phyloP scores from a whole-genome alignment of 2,329 filamentous ascomycete species.

The Macroventuria anomochaeta region DNA sequence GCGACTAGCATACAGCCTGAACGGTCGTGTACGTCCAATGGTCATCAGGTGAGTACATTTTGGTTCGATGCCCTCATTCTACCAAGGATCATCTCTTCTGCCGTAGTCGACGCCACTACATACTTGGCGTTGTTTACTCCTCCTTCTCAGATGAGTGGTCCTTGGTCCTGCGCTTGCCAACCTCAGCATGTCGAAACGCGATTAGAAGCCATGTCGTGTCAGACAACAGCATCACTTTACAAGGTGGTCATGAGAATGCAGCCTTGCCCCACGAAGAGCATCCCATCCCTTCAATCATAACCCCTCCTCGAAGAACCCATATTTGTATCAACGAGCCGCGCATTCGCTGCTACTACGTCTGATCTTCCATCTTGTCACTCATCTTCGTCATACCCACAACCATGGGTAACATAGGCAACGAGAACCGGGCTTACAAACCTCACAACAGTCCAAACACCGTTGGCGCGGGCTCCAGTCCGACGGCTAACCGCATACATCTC shows the following conservation, averaged over 20 bases:
- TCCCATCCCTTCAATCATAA: background rate
- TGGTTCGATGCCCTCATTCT: background rate
- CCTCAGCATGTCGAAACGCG: background rate
- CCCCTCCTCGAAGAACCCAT: background rate
- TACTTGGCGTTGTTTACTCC: constrained; percentile 8
- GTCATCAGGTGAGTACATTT: constrained; percentile 10
- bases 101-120: constrained; percentile 6
- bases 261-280: background rate
- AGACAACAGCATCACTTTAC: background rate
- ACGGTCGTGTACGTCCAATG: background rate
- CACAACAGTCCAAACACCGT: constrained; percentile 27
- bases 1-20: background rate
- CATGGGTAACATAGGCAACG: constrained; percentile 35
- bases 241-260: background rate
- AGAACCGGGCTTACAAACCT: constrained; percentile 38
- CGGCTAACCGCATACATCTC: constrained; percentile 37
- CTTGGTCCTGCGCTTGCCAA: background rate
- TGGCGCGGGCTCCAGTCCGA: constrained; percentile 8
- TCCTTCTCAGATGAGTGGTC: background rate
- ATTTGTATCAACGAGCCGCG: background rate
- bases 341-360: background rate
- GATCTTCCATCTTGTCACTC: too few species aligned
- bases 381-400: background rate
- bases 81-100: background rate
- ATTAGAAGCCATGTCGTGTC: background rate